Evolutionary conservation across 1,139 yeast species (phyloP).

Genomic region (Hemisphaericaspora subhashii): DNA sequence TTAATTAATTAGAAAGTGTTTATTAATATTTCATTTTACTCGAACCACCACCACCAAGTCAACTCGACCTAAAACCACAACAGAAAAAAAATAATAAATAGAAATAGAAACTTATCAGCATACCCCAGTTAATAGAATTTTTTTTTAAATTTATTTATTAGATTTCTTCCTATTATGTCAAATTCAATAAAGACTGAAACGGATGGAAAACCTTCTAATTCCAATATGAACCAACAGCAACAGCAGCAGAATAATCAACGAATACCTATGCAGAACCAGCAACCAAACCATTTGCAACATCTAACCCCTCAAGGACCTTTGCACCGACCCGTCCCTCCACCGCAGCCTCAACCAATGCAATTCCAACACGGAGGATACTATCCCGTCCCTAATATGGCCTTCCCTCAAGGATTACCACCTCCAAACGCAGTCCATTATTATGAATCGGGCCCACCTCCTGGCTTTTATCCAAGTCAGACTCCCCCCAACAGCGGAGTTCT

Average conservation of each 20-base stretch:
- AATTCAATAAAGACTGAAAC: not conserved
- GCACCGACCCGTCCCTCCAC: slow-evolving; percentile 1
- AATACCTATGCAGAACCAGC: slow-evolving; percentile 8
- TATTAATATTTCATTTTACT: no score
- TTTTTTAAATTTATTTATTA: no score
- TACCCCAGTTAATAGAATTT: no score
- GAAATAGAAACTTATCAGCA: not conserved
- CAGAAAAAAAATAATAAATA: no score
- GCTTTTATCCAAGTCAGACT: slow-evolving; percentile 2
- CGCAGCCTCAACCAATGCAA: slow-evolving; percentile 5
- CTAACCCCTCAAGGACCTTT: slow-evolving; percentile 1
- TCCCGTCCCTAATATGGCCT: slow-evolving; percentile 4
- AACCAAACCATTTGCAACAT: slow-evolving; percentile 3
- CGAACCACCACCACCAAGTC: no score
- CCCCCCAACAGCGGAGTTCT: not conserved
- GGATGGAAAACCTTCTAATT: not conserved
- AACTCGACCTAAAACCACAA: no score
- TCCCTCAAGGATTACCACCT: slow-evolving; percentile 7
- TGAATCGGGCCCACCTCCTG: slow-evolving; percentile 2
- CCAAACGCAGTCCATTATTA: not conserved
- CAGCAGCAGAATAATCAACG: slow-evolving; percentile 1
- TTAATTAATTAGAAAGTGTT: no score
- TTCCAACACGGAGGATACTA: slow-evolving; percentile 1
- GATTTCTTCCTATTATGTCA: not conserved
- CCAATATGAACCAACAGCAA: slow-evolving; percentile 4